Conservation (phyloP, 2,329 filamentous ascomycete species). For the Beauveria caledonica region DNA sequence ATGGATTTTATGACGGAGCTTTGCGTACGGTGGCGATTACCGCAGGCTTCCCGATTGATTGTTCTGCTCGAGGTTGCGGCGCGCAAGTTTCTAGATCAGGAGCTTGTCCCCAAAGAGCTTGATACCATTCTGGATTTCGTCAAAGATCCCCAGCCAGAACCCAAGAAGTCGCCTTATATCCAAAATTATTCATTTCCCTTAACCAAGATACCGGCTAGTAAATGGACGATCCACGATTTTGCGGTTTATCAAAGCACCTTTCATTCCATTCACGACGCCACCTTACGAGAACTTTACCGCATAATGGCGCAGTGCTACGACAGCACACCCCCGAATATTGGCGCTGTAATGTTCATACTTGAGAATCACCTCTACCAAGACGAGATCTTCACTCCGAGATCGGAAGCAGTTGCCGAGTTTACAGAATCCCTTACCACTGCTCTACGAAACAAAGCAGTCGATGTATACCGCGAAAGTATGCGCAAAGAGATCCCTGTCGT, state of each 20-base stretch:
- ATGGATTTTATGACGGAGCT: constrained; percentile 79
- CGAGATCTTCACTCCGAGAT: constrained; percentile 60
- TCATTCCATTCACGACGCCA: constrained; percentile 65
- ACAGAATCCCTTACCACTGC: constrained; percentile 62
- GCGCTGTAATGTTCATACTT: constrained; percentile 69
- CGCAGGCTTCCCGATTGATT: constrained; percentile 70
- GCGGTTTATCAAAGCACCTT: constrained; percentile 68
- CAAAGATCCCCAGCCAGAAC: constrained; percentile 61
- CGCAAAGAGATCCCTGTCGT: constrained; percentile 71
- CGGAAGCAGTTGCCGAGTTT: constrained; percentile 66
- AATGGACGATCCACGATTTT: constrained; percentile 63
- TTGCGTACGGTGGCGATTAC: constrained; percentile 80
- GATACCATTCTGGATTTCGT: constrained; percentile 76
- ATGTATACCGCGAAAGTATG: constrained; percentile 73
- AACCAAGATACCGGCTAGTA: constrained; percentile 47
- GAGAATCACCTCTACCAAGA: constrained; percentile 77
- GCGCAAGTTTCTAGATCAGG: constrained; percentile 77
- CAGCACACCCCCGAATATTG: constrained; percentile 73
- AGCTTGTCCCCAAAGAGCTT: constrained; percentile 72
- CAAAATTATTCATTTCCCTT: constrained; percentile 43
- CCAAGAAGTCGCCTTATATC: constrained; percentile 54
- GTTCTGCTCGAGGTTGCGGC: constrained; percentile 77
- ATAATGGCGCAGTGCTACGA: constrained; percentile 86
- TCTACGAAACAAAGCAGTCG: constrained; percentile 63
- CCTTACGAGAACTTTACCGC: constrained; percentile 81